A percentile compares a stretch with the other conserved stretches of the same genome.
These are phyloP conservation scores for Salix suchowensis DNA, from an alignment of 345 rosid species.

Conservation along the genomic window DNA sequence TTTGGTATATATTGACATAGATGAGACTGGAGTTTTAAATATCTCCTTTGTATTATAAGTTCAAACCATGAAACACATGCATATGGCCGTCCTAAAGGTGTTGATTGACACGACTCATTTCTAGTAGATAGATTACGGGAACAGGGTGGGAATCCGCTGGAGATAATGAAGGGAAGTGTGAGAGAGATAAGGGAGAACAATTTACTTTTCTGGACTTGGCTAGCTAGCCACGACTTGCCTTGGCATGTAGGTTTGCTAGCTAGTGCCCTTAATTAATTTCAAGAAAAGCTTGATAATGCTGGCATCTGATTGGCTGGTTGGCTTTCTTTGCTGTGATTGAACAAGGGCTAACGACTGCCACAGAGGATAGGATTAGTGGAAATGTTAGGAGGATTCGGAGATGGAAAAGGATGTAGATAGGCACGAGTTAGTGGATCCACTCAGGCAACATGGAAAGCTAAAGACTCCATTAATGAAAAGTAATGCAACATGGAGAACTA, in stretches of 20 bases:
- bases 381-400: constrained; percentile 21
- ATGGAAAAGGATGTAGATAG: constrained; percentile 21
- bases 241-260: neutral
- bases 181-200: neutral
- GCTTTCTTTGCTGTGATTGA: neutral
- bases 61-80: neutral
- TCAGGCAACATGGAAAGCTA: constrained; percentile 17
- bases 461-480: constrained; percentile 30
- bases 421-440: constrained; percentile 43
- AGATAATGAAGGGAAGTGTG: neutral
- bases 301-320: too few species aligned
- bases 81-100: constrained; percentile 4
- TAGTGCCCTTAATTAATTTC: too few species aligned
- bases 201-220: too few species aligned
- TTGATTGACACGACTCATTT: constrained; percentile 8
- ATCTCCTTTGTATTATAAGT: neutral
- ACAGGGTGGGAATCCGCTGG: neutral
- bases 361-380: constrained; percentile 27
- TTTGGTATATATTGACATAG: too few species aligned
- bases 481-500: constrained; percentile 19
- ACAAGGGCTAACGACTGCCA: constrained; percentile 5
- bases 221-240: neutral
- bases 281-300: too few species aligned
- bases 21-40: neutral
- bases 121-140: constrained; percentile 15